These are phyloP conservation scores for Quercus gilva DNA, from an alignment of 306 rosid genomes.

Conservation along the genomic window DNA sequence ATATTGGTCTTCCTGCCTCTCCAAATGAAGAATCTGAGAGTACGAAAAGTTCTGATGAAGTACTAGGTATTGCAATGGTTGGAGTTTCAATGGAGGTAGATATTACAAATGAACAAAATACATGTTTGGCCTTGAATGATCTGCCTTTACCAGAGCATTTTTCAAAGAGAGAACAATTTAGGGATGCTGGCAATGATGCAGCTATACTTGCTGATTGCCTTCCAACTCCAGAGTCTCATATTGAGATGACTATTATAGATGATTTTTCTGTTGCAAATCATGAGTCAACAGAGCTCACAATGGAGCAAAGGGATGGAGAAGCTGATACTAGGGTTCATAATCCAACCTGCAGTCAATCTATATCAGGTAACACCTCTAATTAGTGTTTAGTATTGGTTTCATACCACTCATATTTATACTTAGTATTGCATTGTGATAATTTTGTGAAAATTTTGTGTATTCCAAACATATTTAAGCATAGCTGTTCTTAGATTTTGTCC, in stretches of 20 bases:
- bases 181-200: constrained; percentile 25
- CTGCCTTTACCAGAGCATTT: constrained; percentile 19
- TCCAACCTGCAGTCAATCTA: constrained; percentile 25
- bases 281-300: constrained; percentile 21
- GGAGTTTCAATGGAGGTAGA: constrained; percentile 27
- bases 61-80: constrained; percentile 22
- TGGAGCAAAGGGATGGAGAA: constrained; percentile 38
- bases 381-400: background rate
- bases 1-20: constrained; percentile 19
- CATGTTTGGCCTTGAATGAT: constrained; percentile 13
- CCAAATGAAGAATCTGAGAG: constrained; percentile 15
- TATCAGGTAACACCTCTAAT: constrained; percentile 38
- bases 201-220: constrained; percentile 28
- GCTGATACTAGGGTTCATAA: constrained; percentile 25
- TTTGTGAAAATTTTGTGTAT: background rate
- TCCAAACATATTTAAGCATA: background rate
- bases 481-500: background rate
- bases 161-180: constrained; percentile 22
- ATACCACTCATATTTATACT: background rate
- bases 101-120: constrained; percentile 24
- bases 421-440: background rate
- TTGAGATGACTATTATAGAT: constrained; percentile 16
- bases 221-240: constrained; percentile 25
- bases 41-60: constrained; percentile 23
- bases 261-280: constrained; percentile 26